Base-by-base conservation (phyloP, 352 stramenopile species). In the Phytophthora podocarpi region DNA sequence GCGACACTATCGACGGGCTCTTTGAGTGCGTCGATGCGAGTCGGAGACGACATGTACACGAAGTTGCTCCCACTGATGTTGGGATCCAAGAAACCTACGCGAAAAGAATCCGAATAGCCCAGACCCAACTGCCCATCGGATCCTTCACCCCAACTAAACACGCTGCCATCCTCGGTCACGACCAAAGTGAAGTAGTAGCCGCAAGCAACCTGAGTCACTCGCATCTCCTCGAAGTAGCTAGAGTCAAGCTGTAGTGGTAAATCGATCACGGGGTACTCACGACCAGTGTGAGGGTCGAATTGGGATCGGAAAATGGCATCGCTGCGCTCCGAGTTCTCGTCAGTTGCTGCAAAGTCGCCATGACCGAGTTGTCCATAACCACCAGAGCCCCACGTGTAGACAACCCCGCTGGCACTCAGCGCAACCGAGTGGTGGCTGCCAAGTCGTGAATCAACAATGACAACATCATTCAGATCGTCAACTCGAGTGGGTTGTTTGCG, bases 371-470 rank as follows among this genome's bases (percentile, higher is more conserved):
- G 82, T 0, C 84, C 84, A 48, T 85, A 91, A 5, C 74, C 64
- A 0, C 83, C 83, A 7, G 79, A 81, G 0, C 85, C 85, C 82
- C 84, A 94, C 7, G 82, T 90, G 47, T 88, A 93, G 5, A 93
- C 55, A 3, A 74, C 49, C 1, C 82, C 84, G n/a, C 60, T 62
- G 13, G 74, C 73, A 34, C 76, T 89, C 13, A 93, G 34, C 0
- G 78, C 84, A n/a, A 89, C 75, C 0, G 84, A 90, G 30, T 93
- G 84, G 21, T 88, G 76, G n/a, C 71, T 82, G 10, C 81, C 80
- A 4, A 91, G 59, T 2, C 65, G 71, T 31, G 80, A 79, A 12
- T 74, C 48, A 9, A 71, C 43, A 34, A 90, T 79, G 3, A 63
- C 50, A 27, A 82, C 74, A 46, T 86, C 77, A 5, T 89, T 79